Evolutionary conservation across 495 filamentous ascomycete species (phyloP).

Genomic region (Astrocystis sublimbata): DNA sequence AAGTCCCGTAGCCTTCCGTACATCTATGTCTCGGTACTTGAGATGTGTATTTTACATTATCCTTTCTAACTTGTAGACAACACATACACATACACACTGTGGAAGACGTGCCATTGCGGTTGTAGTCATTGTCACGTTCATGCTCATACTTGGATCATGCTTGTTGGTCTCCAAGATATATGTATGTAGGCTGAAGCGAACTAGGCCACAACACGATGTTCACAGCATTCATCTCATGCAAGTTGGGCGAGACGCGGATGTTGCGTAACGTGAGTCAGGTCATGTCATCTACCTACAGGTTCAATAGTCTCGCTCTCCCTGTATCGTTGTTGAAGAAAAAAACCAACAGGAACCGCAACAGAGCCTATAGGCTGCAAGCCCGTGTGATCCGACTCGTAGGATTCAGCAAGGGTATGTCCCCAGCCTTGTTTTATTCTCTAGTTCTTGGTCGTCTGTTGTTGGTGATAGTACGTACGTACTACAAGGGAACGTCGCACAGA

Average conservation of each 20-base stretch:
- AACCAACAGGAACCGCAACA: neutral
- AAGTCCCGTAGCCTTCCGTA: too few species aligned
- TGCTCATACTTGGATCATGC: neutral
- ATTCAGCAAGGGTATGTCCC: too few species aligned
- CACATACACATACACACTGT: neutral
- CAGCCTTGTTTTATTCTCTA: conserved; percentile 5
- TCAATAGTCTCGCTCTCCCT: neutral
- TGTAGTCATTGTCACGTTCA: neutral
- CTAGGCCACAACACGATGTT: conserved; percentile 3
- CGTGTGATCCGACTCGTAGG: too few species aligned
- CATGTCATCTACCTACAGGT: too few species aligned
- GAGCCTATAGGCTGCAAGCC: conserved; percentile 6
- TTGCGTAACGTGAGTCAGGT: too few species aligned
- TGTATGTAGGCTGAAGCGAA: conserved; percentile 11
- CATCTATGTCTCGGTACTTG: neutral
- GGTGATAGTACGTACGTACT: too few species aligned
- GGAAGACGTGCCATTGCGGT: neutral
- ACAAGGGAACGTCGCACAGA: too few species aligned
- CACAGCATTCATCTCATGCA: neutral
- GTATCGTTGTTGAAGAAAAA: conserved; percentile 6
- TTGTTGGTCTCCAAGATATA: conserved; percentile 6
- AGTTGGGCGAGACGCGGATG: conserved; percentile 3
- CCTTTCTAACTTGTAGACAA: too few species aligned
- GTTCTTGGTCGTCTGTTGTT: neutral
- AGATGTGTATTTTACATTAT: too few species aligned